A percentile compares a stretch with the other conserved stretches of the same genome.
These are phyloP conservation scores for Trifolium subterraneum DNA, from an alignment of 306 rosid species.

Conservation along the genomic window DNA sequence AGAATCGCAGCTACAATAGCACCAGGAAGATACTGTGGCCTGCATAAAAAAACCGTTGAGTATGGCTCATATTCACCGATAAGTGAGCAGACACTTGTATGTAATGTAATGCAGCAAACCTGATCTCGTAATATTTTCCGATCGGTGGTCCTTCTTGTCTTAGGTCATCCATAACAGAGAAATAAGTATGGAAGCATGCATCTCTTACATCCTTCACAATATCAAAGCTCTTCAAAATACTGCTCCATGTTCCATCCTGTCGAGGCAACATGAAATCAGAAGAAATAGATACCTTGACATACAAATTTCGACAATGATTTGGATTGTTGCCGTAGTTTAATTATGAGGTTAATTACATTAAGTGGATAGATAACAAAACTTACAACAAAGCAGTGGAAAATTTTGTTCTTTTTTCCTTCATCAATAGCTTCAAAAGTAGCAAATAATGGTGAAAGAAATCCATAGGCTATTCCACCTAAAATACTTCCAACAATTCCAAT, in stretches of 20 bases:
- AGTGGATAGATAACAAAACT: no score
- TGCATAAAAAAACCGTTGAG: slow-evolving; percentile 41
- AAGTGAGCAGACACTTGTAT: no score
- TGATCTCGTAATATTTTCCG: slow-evolving; percentile 73
- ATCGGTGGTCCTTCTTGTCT: slow-evolving; percentile 52
- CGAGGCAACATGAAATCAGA: slow-evolving; percentile 35
- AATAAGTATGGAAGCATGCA: slow-evolving; percentile 73
- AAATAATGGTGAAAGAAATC: slow-evolving; percentile 72
- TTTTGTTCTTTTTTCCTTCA: slow-evolving; percentile 64
- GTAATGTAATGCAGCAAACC: slow-evolving; percentile 44
- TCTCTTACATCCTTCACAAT: slow-evolving; percentile 72
- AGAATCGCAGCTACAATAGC: slow-evolving; percentile 66
- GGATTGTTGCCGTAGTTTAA: background rate
- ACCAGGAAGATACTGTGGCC: slow-evolving; percentile 71
- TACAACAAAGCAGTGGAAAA: slow-evolving; percentile 73
- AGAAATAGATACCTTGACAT: background rate
- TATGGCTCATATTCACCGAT: no score
- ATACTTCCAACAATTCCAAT: slow-evolving; percentile 76
- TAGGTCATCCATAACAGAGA: slow-evolving; percentile 74
- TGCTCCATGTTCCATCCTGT: slow-evolving; percentile 88
- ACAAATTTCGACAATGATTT: background rate
- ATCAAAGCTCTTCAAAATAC: slow-evolving; percentile 57
- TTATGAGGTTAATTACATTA: no score
- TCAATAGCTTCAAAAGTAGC: slow-evolving; percentile 89
- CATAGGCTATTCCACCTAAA: slow-evolving; percentile 84